Evolutionary conservation across 2,329 filamentous ascomycete genomes (phyloP), one percentile per base, ranked within the genome.

Genomic region (Fusarium nisikadoi): DNA sequence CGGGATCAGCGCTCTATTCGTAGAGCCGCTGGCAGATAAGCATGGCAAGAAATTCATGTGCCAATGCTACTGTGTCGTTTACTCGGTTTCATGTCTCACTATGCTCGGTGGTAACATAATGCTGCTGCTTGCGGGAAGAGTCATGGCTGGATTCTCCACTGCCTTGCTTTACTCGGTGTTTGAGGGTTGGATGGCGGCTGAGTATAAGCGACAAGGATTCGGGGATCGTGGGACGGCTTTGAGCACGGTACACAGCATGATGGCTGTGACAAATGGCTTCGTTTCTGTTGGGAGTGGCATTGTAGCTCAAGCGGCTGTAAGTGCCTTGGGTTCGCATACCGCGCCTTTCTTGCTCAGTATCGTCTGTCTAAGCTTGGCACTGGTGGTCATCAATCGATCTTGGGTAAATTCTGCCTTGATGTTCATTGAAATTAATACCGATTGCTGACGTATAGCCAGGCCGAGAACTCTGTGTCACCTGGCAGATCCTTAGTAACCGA

Each of bases 351-450:
- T 42, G 6, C 46, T 60, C 14, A 55, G 57, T 29, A 13, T 60
- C 13, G 31, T 42, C 27, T 60, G 47, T 35, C 29, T 60, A 23
- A 33, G n/a, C 19, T 10, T 29, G 14, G 57, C 57, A 16, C 19
- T 55, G 11, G 2, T 36, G 29, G 5, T 29, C 3, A 55, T 60
- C 5, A 35, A 36, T 14, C 57, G 47, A 16, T 42, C 36, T 2
- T 60, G 57, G 57, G 57, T 60, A 35, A 1, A 6, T 0, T 17
- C 9, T 52, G 3, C 19, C 2, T 35, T 4, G 9, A 4, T 13
- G 2, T 23, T 8, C 2, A 36, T 8, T 36, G 8, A 8, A 8
- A 2, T 3, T 12, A 0, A 2, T 9, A 17, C 8, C 5, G 7
- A 10, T 25, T 42, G 7, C 23, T 60, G 36, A 60, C 4, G 0